Evolutionary conservation across 164 flowering plant species (phyloP).

Genomic region (Stephania cephalantha): DNA sequence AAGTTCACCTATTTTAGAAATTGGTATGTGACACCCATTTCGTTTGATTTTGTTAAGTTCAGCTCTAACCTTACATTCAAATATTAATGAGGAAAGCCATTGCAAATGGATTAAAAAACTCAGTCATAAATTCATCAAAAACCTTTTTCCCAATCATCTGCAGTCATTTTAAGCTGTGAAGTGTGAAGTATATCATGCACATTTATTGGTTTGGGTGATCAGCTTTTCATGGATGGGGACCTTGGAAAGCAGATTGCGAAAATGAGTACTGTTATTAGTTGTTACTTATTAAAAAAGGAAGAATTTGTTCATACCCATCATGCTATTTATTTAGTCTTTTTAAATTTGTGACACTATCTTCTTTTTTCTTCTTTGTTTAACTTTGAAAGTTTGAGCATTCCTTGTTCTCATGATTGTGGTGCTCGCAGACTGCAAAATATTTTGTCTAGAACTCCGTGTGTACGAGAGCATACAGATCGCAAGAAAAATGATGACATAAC

Average conservation of each 20-base stretch:
- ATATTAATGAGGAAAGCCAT: not conserved
- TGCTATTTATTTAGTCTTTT: not conserved
- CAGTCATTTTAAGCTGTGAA: too few relatives aligned
- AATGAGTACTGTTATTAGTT: not conserved
- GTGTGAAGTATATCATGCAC: too few relatives aligned
- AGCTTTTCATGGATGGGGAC: too few relatives aligned
- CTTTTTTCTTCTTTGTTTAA: not conserved
- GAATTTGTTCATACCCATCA: not conserved
- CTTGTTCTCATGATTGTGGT: slow-evolving; percentile 19
- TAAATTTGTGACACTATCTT: not conserved
- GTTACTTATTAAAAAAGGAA: not conserved
- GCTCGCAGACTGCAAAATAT: slow-evolving; percentile 47
- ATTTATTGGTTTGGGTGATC: too few relatives aligned
- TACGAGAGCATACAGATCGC: slow-evolving; percentile 33
- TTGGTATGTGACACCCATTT: not conserved
- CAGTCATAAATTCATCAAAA: too few relatives aligned
- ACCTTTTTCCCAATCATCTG: too few relatives aligned
- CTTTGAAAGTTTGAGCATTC: not conserved
- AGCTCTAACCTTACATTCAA: not conserved
- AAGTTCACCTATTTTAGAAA: too few relatives aligned
- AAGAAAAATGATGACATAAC: slow-evolving; percentile 62
- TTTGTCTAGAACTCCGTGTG: slow-evolving; percentile 36
- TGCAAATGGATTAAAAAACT: not conserved
- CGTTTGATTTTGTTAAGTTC: not conserved
- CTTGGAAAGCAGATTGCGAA: too few relatives aligned